Base-by-base conservation (phyloP, 2,329 filamentous ascomycete genomes). In the Diaporthe capsici region DNA sequence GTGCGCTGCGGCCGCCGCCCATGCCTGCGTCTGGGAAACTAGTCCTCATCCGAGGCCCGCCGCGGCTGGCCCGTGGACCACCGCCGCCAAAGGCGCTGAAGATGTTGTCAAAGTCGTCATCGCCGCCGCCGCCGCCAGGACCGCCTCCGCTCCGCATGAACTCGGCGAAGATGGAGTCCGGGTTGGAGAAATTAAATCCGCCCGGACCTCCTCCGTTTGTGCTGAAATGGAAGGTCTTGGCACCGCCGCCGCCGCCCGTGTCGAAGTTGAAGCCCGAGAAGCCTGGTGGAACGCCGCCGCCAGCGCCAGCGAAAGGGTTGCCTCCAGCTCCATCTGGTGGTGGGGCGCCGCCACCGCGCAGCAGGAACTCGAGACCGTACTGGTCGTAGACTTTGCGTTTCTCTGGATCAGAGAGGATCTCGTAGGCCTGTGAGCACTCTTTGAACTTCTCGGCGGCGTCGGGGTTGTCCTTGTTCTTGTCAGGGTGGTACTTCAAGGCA, bases 341-440 rank as follows among this genome's bases (percentile, higher is more conserved):
- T 47, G 94, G 92, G 12, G 91, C 87, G 68, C 90, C 88, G 42
- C 95, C 95, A 67, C 96, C 96, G 68, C 94, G 93, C 44, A 98
- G 89, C 71, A 99, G 90, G 86, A 96, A 98, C 81, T 98, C 97
- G 77, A 98, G 93, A 77, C 97, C 97, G 84, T 93, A 98, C 83
- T 96, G 93, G 84, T 99, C 97, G 84, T 99, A 99, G 57, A 93
- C 93, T 85, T 98, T 97, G 81, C 97, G 94, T 87, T 98, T 99
- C 83, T 98, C 96, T 76, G 96, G 96, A 81, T 99, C 97, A 77
- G 95, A 98, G 4, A 99, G 92, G 80, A 99, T 98, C 86, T 99
- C 97, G 87, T 98, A 99, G 75, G 97, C 97, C 87, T 98, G 96
- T 1, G 95, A 98, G 78, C 95, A 94, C 84, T 98, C 97, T 87